Evolutionary conservation across 2,329 filamentous ascomycete genomes (phyloP).

Genomic region (Emergomyces africanus): DNA sequence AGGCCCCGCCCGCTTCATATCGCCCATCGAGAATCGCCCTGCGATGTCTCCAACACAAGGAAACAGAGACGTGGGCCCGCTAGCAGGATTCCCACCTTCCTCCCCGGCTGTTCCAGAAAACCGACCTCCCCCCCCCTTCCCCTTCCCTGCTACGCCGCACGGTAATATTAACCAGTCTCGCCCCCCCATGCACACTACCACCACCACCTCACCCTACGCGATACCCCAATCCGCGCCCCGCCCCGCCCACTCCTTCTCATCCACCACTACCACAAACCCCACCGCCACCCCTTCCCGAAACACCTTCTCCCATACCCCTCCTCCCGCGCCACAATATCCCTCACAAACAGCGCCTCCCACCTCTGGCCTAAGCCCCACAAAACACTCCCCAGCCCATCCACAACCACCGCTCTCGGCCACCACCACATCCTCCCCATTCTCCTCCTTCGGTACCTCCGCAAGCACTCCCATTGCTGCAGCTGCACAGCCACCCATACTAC

Average conservation of each 20-base stretch:
- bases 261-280: constrained; percentile 15
- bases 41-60: constrained; percentile 39
- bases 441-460: constrained; percentile 4
- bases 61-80: constrained; percentile 34
- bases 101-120: constrained; percentile 17
- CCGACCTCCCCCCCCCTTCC: constrained; percentile 11
- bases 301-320: constrained; percentile 16
- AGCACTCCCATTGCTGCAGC: constrained; percentile 4
- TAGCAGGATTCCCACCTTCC: constrained; percentile 30
- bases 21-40: constrained; percentile 33
- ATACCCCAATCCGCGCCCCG: constrained; percentile 17
- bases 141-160: constrained; percentile 20
- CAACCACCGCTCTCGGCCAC: constrained; percentile 14
- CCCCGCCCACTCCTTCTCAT: constrained; percentile 22
- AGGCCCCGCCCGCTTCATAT: constrained; percentile 17
- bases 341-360: constrained; percentile 23
- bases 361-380: constrained; percentile 35
- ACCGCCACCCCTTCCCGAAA: constrained; percentile 19
- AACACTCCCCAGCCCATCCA: constrained; percentile 26
- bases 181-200: background rate
- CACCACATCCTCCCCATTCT: background rate
- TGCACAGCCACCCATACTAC: constrained; percentile 20
- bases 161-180: background rate
- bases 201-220: constrained; percentile 3
- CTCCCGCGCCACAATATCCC: constrained; percentile 21